A percentile compares a stretch with the other conserved stretches of the same genome.
phyloP scores from a whole-genome alignment of 2,329 filamentous ascomycete genomes.

The Xylaria sp. region DNA sequence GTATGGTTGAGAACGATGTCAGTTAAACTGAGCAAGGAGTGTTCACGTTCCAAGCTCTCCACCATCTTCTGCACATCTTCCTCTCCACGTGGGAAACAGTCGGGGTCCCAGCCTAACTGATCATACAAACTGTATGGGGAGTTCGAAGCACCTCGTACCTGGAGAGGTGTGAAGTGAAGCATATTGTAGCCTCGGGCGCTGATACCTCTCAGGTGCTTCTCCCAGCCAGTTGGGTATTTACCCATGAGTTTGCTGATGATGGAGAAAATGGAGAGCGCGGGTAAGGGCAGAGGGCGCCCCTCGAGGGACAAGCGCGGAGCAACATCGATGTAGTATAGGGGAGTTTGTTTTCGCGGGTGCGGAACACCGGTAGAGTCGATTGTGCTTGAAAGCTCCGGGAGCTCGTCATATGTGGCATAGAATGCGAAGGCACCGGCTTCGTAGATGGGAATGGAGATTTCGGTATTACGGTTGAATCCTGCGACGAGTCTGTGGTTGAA shows the following conservation, averaged over 20 bases:
- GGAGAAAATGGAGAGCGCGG: conserved; percentile 87
- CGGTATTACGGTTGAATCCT: conserved; percentile 86
- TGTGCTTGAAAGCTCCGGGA: conserved; percentile 68
- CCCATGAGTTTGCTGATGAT: conserved; percentile 98
- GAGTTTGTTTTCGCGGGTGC: conserved; percentile 59
- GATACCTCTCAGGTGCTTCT: conserved; percentile 82
- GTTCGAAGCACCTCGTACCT: conserved; percentile 82
- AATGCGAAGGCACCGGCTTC: conserved; percentile 85
- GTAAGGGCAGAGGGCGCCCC: conserved; percentile 68
- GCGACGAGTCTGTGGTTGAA: conserved; percentile 62
- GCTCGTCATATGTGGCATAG: conserved; percentile 85
- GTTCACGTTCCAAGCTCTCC: conserved; percentile 73
- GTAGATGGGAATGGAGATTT: conserved; percentile 83
- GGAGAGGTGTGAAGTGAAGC: conserved; percentile 95
- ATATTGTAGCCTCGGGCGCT: conserved; percentile 94
- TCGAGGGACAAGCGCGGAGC: conserved; percentile 73
- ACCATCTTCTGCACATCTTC: conserved; percentile 73
- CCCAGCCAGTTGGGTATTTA: conserved; percentile 82
- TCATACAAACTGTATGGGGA: conserved; percentile 97
- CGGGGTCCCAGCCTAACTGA: conserved; percentile 79
- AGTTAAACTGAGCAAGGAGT: conserved; percentile 80
- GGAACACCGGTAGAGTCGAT: conserved; percentile 42
- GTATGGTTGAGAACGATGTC: conserved; percentile 99
- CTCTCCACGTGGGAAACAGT: conserved; percentile 79
- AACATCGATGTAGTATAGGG: conserved; percentile 88